Conservation (phyloP, 768 basidiomycete species). For the Suillus fuscotomentosus region DNA sequence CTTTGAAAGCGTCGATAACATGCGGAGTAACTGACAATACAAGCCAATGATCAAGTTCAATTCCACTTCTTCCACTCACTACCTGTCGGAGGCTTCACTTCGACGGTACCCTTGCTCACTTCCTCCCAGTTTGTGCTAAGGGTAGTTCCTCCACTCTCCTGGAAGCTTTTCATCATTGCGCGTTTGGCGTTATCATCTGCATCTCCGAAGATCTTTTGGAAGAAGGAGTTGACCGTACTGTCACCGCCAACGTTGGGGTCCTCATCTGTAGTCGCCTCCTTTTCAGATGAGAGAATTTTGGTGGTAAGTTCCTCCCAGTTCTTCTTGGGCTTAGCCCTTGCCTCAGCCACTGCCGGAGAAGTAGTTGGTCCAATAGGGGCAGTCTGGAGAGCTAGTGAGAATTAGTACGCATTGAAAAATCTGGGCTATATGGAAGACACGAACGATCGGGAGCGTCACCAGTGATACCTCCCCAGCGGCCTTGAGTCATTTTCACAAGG, state of each 20-base stretch:
- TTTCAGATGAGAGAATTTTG: conserved; percentile 63
- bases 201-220: conserved; percentile 87
- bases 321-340: conserved; percentile 49
- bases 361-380: conserved; percentile 29
- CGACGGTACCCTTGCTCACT: conserved; percentile 66
- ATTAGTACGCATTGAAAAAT: conserved; percentile 16
- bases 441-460: conserved; percentile 77
- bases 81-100: conserved; percentile 82
- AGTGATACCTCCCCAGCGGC: conserved; percentile 73
- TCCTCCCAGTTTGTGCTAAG: conserved; percentile 96
- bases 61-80: conserved; percentile 84
- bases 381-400: conserved; percentile 8
- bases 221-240: conserved; percentile 80
- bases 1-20: conserved; percentile 10
- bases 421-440: conserved; percentile 21
- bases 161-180: conserved; percentile 98
- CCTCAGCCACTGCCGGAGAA: conserved; percentile 33
- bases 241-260: conserved; percentile 93
- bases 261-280: conserved; percentile 65
- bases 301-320: conserved; percentile 90
- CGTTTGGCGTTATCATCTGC: conserved; percentile 89
- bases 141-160: conserved; percentile 93
- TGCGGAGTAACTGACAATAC: conserved; percentile 9
- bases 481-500: conserved; percentile 62
- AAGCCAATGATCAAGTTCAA: conserved; percentile 18